Conservation (phyloP, 1,284 basidiomycete genomes). For the Schizophyllum amplum region DNA sequence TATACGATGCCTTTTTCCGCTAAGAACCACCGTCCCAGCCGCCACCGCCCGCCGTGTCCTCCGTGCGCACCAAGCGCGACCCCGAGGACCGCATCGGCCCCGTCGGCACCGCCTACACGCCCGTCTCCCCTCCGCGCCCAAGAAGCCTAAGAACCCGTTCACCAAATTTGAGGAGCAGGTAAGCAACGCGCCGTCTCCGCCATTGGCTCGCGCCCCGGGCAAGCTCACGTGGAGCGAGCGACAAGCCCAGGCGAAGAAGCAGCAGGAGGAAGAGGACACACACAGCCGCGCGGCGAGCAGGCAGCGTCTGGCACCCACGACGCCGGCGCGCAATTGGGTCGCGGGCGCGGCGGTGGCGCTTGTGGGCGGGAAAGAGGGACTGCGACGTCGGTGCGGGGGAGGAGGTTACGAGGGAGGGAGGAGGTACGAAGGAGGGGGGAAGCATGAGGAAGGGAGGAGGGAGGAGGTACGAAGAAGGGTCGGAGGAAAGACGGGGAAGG, state of each 20-base stretch:
- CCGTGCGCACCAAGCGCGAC: slow-evolving; percentile 52
- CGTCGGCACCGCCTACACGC: slow-evolving; percentile 81
- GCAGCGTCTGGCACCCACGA: slow-evolving; percentile 23
- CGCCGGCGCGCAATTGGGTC: slow-evolving; percentile 27
- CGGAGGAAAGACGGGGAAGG: no score
- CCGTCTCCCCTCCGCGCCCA: slow-evolving; percentile 81
- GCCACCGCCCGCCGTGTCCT: slow-evolving; percentile 35
- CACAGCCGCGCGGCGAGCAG: slow-evolving; percentile 50
- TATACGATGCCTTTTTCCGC: no score
- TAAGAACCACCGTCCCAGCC: slow-evolving; percentile 26
- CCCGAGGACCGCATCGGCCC: slow-evolving; percentile 78
- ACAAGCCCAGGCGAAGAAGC: slow-evolving; percentile 81
- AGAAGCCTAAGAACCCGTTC: slow-evolving; percentile 82
- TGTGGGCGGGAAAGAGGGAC: no score
- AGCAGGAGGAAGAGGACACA: slow-evolving; percentile 74
- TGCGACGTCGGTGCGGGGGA: no score
- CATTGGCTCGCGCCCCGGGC: slow-evolving; percentile 38
- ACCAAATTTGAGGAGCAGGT: slow-evolving; percentile 47
- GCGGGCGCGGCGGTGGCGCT: slow-evolving; percentile 36
- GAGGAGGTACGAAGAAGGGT: no score
- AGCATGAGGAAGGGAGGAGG: no score
- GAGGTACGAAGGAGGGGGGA: no score
- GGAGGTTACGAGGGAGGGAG: no score
- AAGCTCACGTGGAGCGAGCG: slow-evolving; percentile 89
- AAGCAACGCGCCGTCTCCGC: slow-evolving; percentile 20